A percentile compares a stretch with the other conserved stretches of the same genome.
Conservation (phyloP, 176 grass and related monocot genomes). For the Olyra latifolia region DNA sequence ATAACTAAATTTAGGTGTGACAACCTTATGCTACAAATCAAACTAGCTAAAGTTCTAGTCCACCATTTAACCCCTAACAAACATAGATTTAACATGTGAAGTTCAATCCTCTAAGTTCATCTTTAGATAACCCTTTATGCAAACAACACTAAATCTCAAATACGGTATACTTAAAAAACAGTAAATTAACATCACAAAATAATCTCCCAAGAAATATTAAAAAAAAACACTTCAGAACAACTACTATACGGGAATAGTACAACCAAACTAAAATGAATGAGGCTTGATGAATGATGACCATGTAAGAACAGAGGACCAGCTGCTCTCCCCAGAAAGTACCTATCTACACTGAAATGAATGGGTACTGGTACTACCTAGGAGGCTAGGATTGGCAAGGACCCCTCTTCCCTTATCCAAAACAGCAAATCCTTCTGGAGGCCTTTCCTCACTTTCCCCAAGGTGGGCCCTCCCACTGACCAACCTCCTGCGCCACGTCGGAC, state of each 20-base stretch:
- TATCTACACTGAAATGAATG: neutral
- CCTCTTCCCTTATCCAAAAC: neutral
- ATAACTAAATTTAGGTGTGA: too few species aligned
- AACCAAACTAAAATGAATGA: too few species aligned
- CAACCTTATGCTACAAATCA: too few species aligned
- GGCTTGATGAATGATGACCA: neutral
- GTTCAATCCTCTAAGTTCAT: neutral
- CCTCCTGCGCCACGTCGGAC: neutral
- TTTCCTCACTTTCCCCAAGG: neutral
- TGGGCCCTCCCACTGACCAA: neutral
- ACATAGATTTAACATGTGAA: too few species aligned
- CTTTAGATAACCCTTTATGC: neutral
- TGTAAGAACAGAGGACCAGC: neutral
- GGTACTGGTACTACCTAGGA: too few species aligned
- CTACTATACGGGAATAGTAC: neutral
- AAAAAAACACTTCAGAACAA: neutral
- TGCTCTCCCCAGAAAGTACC: neutral
- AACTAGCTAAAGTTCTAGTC: neutral
- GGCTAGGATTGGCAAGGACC: too few species aligned
- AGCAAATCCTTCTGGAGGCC: neutral
- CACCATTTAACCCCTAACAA: too few species aligned
- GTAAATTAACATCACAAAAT: neutral
- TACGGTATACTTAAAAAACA: neutral
- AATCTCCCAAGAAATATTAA: too few species aligned
- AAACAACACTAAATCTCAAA: neutral